phyloP scores from a whole-genome alignment of 2,329 filamentous ascomycete genomes.

The Myriosclerotinia scirpicola region DNA sequence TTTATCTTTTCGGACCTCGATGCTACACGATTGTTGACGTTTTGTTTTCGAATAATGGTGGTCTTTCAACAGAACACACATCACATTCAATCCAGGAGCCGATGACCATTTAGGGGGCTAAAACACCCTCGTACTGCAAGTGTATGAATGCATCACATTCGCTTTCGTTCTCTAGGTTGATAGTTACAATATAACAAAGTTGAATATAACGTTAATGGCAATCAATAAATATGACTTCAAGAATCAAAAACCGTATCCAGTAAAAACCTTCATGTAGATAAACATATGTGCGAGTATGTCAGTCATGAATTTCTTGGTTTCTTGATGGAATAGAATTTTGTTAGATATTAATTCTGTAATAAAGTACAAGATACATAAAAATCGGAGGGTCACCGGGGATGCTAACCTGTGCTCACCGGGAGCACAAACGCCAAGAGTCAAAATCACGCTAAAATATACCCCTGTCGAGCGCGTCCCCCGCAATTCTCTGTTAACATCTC shows the following conservation, averaged over 20 bases:
- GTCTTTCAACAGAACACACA: too few relatives aligned
- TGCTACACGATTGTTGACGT: too few relatives aligned
- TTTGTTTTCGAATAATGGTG: too few relatives aligned
- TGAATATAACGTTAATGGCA: background rate
- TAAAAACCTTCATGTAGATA: background rate
- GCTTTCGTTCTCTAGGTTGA: background rate
- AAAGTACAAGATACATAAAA: too few relatives aligned
- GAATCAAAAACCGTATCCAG: background rate
- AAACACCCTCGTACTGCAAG: too few relatives aligned
- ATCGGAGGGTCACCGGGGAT: too few relatives aligned
- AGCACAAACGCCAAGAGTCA: background rate
- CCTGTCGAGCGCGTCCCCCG: conserved; percentile 20
- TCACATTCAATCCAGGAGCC: too few relatives aligned
- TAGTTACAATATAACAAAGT: background rate
- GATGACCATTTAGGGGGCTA: too few relatives aligned
- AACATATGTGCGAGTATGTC: too few relatives aligned
- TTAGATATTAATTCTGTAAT: too few relatives aligned
- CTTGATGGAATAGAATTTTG: background rate
- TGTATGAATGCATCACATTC: background rate
- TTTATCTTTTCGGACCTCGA: too few relatives aligned
- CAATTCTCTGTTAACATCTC: conserved; percentile 19
- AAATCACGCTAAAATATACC: conserved; percentile 13
- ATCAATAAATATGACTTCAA: background rate
- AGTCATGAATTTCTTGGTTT: too few relatives aligned
- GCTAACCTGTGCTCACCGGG: background rate